A percentile compares a stretch with the other conserved stretches of the same genome.
These are phyloP conservation scores for Teratosphaeriaceae sp. DNA, from an alignment of 2,329 filamentous ascomycete species.

Conservation along the genomic window DNA sequence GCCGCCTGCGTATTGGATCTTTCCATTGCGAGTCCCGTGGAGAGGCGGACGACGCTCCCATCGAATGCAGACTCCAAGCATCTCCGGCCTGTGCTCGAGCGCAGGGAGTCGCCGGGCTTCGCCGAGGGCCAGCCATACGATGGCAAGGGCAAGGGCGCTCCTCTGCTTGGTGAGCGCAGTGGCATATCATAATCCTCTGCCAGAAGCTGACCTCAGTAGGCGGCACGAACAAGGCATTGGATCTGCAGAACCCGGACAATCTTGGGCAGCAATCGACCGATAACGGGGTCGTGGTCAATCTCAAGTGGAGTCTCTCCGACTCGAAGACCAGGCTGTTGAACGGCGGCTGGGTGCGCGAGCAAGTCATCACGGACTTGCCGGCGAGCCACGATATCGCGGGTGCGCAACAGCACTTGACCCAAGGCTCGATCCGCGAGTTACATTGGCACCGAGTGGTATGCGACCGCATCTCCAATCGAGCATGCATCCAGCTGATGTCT, in stretches of 20 bases:
- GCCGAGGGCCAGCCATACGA: neutral
- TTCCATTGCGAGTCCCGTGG: neutral
- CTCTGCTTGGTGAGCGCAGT: neutral
- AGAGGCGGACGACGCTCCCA: neutral
- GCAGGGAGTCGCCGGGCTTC: neutral
- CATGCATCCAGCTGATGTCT: neutral
- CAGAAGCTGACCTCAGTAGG: neutral
- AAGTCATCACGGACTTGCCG: slow-evolving; percentile 58
- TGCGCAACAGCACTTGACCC: slow-evolving; percentile 61
- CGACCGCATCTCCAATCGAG: too few species aligned
- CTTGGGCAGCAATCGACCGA: neutral
- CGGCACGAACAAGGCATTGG: neutral
- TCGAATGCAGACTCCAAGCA: neutral
- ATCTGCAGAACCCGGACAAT: neutral
- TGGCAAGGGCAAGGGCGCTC: neutral
- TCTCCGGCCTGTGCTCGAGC: neutral
- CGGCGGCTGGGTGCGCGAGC: slow-evolving; percentile 53
- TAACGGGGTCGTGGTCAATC: neutral
- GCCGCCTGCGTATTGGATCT: neutral
- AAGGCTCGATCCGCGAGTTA: slow-evolving; percentile 58
- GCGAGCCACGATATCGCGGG: slow-evolving; percentile 59
- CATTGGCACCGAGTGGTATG: slow-evolving; percentile 52
- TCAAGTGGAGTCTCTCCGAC: slow-evolving; percentile 48
- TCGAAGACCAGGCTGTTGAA: slow-evolving; percentile 56
- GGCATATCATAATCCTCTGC: too few species aligned